Evolutionary conservation across 169 alveolate species (phyloP), one percentile per base, ranked within the genome.

Genomic region (Plasmodium berghei): DNA sequence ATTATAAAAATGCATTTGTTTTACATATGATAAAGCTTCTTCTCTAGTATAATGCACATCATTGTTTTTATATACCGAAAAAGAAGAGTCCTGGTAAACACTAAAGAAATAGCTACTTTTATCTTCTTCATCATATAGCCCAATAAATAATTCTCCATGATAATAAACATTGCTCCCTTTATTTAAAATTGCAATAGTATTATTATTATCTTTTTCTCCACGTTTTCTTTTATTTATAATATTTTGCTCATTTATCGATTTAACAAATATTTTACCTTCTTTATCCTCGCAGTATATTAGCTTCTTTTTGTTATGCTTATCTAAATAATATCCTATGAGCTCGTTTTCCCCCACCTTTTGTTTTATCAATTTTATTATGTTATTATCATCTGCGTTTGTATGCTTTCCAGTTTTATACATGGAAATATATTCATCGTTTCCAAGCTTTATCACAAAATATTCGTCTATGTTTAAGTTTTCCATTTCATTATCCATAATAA

Each of bases 1-100:
- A 67, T 67, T 83, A 61, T 83, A 83, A 54, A 83, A 83, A 55
- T 83, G 8, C 52, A 83, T 59, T n/a, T 83, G 90, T 45, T 83
- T 72, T 14, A 83, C 49, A 67, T 83, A 83, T 40, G 83, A 56
- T 67, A 83, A 72, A 3, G 85, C 67, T 67, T 83, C 90, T 20
- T 83, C 90, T 22, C 90, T 83, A 1, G 90, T 40, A 40, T 67
- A 83, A 42, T 46, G 49, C 18, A 67, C 85, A 59, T 83, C 63
- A 26, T 67, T 71, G 24, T 67, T 42, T 14, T 67, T 83, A 67
- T 83, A 83, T 42, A 67, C 90, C 34, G 85, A 67, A 24, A 83
- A 62, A 5, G 90, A 52, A n/a, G 83, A 42, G 56, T 83, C 90
- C 55, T 49, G 67, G 49, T 83, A 83, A 20, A 83, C 72, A 67